Percentiles rank a stretch among this genome's conserved stretches.
These are phyloP conservation scores for Apiospora marii DNA, from an alignment of 2,329 filamentous ascomycete species.

Conservation along the genomic window DNA sequence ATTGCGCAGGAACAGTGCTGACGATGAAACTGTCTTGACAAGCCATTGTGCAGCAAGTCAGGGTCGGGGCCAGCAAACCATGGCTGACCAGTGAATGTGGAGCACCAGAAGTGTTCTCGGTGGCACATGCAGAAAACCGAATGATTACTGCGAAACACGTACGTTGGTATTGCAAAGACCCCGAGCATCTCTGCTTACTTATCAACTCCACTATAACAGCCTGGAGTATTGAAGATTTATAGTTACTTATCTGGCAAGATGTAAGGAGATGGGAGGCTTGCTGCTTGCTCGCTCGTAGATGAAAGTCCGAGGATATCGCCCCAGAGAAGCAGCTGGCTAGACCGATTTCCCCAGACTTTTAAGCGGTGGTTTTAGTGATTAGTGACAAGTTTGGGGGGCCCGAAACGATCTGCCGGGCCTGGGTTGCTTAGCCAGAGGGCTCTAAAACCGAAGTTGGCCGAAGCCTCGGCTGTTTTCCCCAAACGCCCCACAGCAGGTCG, in stretches of 20 bases:
- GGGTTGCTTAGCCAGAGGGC: not conserved
- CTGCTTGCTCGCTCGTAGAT: not conserved
- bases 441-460: slow-evolving; percentile 13
- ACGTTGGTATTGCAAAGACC: not conserved
- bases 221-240: not conserved
- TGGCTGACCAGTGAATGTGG: not conserved
- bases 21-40: not conserved
- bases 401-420: not conserved
- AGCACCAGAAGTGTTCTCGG: not conserved
- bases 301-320: slow-evolving; percentile 3
- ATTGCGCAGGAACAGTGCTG: not conserved
- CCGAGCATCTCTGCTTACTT: not conserved
- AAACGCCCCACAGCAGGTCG: slow-evolving; percentile 2
- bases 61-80: not conserved
- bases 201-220: not conserved
- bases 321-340: not conserved
- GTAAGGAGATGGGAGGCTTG: not conserved
- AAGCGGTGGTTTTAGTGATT: slow-evolving; percentile 3
- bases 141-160: not conserved
- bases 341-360: slow-evolving; percentile 4
- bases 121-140: not conserved
- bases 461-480: slow-evolving; percentile 17
- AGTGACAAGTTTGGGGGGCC: not conserved
- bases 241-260: not conserved
- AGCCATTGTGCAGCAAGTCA: not conserved